A percentile compares a stretch with the other conserved stretches of the same genome.
Evolutionary conservation across 73 alveolate species (phyloP).

Genomic region (Paramecium primaurelia): DNA sequence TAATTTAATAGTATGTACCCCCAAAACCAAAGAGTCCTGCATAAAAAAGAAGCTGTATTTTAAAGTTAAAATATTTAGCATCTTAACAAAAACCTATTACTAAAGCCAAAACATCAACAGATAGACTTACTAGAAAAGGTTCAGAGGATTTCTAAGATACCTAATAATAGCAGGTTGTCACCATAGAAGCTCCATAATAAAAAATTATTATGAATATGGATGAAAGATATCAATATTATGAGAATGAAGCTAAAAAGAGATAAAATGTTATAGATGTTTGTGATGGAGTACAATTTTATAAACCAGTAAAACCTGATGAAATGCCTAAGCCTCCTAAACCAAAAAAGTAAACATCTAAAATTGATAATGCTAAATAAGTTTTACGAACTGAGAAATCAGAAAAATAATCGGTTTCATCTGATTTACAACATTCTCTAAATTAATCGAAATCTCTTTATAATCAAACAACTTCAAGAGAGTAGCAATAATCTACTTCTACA

Average conservation of each 20-base stretch:
- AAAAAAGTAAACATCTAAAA: not conserved
- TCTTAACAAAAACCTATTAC: not conserved
- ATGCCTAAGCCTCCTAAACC: constrained; percentile 17
- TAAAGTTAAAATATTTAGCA: not conserved
- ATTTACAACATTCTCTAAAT: not conserved
- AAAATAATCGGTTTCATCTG: not conserved
- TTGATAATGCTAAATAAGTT: not conserved
- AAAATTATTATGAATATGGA: constrained; percentile 4
- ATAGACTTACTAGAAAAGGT: not conserved
- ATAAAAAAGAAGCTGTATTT: not conserved
- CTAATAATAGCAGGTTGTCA: not conserved
- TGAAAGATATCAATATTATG: constrained; percentile 11
- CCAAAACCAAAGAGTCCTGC: not conserved
- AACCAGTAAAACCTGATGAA: constrained; percentile 39
- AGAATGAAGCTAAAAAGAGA: constrained; percentile 5
- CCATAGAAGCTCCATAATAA: not conserved
- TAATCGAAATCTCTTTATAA: not conserved
- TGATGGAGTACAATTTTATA: constrained; percentile 19
- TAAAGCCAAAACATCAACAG: not conserved
- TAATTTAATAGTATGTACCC: not conserved
- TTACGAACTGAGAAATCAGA: not conserved
- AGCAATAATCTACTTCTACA: not conserved
- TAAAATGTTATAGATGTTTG: not conserved
- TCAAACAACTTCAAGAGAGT: not conserved
- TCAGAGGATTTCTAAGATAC: not conserved